A percentile compares a stretch with the other conserved stretches of the same genome.
Conservation (phyloP, 345 rosid genomes). For the Kernera saxatilis region DNA sequence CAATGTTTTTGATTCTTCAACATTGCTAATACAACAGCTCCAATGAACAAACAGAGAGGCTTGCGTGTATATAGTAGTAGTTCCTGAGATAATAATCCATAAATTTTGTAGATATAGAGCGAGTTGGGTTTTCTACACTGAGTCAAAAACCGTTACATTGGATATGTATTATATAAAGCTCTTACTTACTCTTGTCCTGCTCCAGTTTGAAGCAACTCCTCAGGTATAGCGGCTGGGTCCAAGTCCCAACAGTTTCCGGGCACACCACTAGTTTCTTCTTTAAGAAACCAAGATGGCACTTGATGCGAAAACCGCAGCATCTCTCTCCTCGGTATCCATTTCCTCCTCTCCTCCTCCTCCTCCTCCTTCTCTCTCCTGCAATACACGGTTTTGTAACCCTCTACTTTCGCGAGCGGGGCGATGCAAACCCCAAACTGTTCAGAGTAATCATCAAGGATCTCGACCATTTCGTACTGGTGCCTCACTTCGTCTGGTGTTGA, state of each 20-base stretch:
- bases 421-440: constrained; percentile 90
- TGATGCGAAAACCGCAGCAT: constrained; percentile 91
- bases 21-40: constrained; percentile 29
- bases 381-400: constrained; percentile 88
- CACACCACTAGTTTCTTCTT: constrained; percentile 49
- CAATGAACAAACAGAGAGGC: constrained; percentile 24
- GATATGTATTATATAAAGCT: constrained; percentile 4
- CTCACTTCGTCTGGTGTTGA: constrained; percentile 80
- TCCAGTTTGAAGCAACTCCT: constrained; percentile 62
- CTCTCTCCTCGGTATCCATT: constrained; percentile 92
- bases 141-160: constrained; percentile 18
- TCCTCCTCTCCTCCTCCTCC: constrained; percentile 40
- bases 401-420: constrained; percentile 64
- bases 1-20: constrained; percentile 20
- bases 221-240: constrained; percentile 98
- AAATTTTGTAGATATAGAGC: constrained; percentile 19
- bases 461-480: constrained; percentile 97
- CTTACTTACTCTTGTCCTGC: constrained; percentile 33
- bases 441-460: constrained; percentile 81
- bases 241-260: constrained; percentile 91
- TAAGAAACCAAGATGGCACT: constrained; percentile 86
- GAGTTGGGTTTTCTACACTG: constrained; percentile 33
- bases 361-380: constrained; percentile 42
- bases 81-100: constrained; percentile 18
- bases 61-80: constrained; percentile 19